phyloP scores from a whole-genome alignment of 352 stramenopile species.

The Pythium myriotylum region DNA sequence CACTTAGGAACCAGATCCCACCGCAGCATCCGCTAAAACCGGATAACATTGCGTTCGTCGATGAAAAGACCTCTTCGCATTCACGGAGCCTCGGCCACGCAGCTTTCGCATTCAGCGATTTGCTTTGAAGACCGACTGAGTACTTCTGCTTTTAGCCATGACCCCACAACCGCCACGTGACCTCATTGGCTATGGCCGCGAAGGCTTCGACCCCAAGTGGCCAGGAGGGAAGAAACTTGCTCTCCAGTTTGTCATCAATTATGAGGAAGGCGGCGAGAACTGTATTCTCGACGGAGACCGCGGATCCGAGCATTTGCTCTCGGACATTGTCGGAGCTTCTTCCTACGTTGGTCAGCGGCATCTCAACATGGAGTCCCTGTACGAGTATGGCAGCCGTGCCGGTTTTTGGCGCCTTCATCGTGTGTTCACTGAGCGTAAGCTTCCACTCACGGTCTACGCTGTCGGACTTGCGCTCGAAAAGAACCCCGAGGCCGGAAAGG shows the following conservation, averaged over 20 bases:
- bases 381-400: constrained; percentile 94
- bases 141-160: constrained; percentile 14
- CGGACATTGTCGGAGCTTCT: constrained; percentile 89
- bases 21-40: constrained; percentile 15
- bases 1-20: too few relatives aligned
- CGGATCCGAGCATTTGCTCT: constrained; percentile 91
- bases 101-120: constrained; percentile 34
- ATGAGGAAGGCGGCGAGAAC: constrained; percentile 96
- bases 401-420: constrained; percentile 96
- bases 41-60: constrained; percentile 1
- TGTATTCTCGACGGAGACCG: constrained; percentile 91
- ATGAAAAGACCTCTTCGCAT: constrained; percentile 14
- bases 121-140: background rate
- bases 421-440: constrained; percentile 85
- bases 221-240: constrained; percentile 86
- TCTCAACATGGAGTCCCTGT: constrained; percentile 95
- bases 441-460: constrained; percentile 94
- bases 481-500: constrained; percentile 87
- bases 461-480: constrained; percentile 95
- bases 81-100: background rate
- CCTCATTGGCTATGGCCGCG: constrained; percentile 87
- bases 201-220: constrained; percentile 78
- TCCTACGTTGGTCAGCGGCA: constrained; percentile 78
- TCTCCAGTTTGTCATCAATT: constrained; percentile 96
- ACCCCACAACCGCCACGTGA: constrained; percentile 47